phyloP scores from a whole-genome alignment of 1,139 yeast genomes.

The Meyerozyma guilliermondii region DNA sequence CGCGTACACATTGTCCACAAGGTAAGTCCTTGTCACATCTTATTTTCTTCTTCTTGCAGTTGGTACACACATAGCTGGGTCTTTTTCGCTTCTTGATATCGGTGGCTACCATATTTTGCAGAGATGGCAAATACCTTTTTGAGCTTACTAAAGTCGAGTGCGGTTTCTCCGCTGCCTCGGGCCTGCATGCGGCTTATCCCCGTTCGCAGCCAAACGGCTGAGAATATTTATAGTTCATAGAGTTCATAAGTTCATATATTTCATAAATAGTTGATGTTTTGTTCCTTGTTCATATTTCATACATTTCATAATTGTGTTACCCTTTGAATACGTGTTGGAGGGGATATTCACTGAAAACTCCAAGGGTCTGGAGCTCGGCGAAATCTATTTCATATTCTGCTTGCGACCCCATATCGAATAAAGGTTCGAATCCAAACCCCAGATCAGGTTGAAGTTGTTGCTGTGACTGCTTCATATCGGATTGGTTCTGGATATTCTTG shows the following conservation, averaged over 20 bases:
- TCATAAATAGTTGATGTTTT: too few relatives aligned
- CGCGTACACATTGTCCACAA: slow-evolving; percentile 29
- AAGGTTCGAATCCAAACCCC: not conserved
- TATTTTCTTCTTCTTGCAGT: slow-evolving; percentile 32
- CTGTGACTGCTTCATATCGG: not conserved
- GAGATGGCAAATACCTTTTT: not conserved
- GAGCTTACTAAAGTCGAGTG: not conserved
- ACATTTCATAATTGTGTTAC: not conserved
- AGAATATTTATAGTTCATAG: too few relatives aligned
- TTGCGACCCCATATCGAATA: not conserved
- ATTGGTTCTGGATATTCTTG: not conserved
- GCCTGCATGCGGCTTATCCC: not conserved
- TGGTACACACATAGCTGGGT: slow-evolving; percentile 30
- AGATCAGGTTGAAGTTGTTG: not conserved
- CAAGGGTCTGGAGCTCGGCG: not conserved
- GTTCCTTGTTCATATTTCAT: too few relatives aligned
- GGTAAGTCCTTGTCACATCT: slow-evolving; percentile 34
- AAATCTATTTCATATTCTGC: not conserved
- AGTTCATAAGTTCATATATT: too few relatives aligned
- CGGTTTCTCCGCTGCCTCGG: not conserved
- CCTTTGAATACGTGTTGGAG: not conserved
- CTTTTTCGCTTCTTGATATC: slow-evolving; percentile 22
- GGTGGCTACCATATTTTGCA: not conserved
- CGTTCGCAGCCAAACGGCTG: not conserved
- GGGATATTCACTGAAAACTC: not conserved